Base-by-base conservation (phyloP, 2,329 filamentous ascomycete species). In the Allantophomopsis cytisporea region DNA sequence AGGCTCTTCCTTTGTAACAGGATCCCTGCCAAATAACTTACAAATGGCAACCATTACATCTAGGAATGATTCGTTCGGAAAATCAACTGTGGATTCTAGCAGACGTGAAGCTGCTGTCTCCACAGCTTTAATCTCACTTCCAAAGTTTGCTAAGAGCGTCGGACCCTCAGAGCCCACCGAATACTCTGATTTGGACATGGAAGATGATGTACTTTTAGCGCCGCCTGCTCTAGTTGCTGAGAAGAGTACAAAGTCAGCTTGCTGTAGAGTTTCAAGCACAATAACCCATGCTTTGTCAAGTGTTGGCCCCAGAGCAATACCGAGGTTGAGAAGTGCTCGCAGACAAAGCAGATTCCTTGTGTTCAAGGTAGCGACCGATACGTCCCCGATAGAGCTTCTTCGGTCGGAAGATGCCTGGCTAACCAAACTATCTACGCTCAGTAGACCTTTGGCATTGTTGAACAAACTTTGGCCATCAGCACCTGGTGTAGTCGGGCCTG, bases 291-390 rank as follows among this genome's bases (percentile, higher is more conserved):
- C 83, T 12, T 72, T 68, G 30, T 83, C 79, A 1, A 98, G 67
- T 0, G 86, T 94, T 3, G 91, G 87, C 0, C 91, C 91, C 1
- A 98, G 63, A 2, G 91, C 91, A 51, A 96, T 98, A 2, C 91
- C 91, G 3, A 98, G 63, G 50, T 98, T 98, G n/a, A 98, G 64
- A 13, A 98, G 67, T 21, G 91, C 91, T 52, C 93, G 71, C 34
- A 98, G 65, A 51, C 91, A 98, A 2, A 96, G 66, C 4, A 98
- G 64, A 53, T 98, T 96, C 7, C 91, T 74, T 2, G 87, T 89
- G 47, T 86, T 94, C 7, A 96, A 66, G 3, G 76, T 40, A 66
- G 64, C 1, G 59, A 49, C 42, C 41, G 58, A 53, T 20, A 61
- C 50, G 58, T 84, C 82, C 5, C 73, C 56, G 0, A 76, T 79